These are phyloP conservation scores for Lactarius sanguifluus DNA, from an alignment of 768 basidiomycete genomes.

Conservation along the genomic window DNA sequence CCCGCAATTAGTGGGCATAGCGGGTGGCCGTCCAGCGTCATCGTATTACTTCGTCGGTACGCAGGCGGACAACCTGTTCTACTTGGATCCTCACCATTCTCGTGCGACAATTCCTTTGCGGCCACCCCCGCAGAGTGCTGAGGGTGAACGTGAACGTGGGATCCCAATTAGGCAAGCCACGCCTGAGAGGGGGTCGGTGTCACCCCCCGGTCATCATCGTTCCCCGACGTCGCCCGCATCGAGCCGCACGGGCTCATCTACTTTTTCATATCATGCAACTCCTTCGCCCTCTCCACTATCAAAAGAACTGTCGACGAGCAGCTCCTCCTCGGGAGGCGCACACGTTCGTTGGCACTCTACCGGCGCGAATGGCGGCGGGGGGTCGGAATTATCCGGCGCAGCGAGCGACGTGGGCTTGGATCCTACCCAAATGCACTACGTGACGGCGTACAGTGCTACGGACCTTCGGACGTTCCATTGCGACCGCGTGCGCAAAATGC, in stretches of 20 bases:
- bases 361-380: slow-evolving; percentile 39
- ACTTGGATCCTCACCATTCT: slow-evolving; percentile 78
- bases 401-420: slow-evolving; percentile 36
- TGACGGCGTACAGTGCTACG: slow-evolving; percentile 63
- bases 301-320: slow-evolving; percentile 55
- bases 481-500: slow-evolving; percentile 96
- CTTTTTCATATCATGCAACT: slow-evolving; percentile 58
- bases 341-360: slow-evolving; percentile 38
- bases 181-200: slow-evolving; percentile 17
- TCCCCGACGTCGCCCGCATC: slow-evolving; percentile 32
- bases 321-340: slow-evolving; percentile 36
- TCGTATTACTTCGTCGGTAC: slow-evolving; percentile 97
- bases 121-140: slow-evolving; percentile 41
- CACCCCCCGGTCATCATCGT: slow-evolving; percentile 31
- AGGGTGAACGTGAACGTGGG: slow-evolving; percentile 10
- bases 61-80: slow-evolving; percentile 84
- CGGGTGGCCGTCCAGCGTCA: slow-evolving; percentile 93
- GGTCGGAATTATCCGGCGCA: slow-evolving; percentile 21
- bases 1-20: slow-evolving; percentile 95
- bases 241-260: slow-evolving; percentile 34
- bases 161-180: slow-evolving; percentile 24
- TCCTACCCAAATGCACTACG: slow-evolving; percentile 59
- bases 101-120: slow-evolving; percentile 75
- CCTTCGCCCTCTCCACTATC: slow-evolving; percentile 65
- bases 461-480: slow-evolving; percentile 93